phyloP scores from a whole-genome alignment of 106 monocot species.

The Ottelia alismoides region DNA sequence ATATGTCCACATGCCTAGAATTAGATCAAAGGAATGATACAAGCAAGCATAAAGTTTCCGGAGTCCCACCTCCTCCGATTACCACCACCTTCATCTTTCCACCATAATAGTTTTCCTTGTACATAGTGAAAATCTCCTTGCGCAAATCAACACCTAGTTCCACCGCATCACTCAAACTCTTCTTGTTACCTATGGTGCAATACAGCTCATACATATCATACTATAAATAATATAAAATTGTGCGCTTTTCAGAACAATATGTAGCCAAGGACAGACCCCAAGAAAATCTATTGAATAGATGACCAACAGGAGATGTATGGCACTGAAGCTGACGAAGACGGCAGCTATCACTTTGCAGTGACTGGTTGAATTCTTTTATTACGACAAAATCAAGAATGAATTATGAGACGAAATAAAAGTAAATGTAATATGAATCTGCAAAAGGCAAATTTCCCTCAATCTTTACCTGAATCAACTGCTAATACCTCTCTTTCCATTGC shows the following conservation, averaged over 20 bases:
- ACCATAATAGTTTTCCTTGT: constrained; percentile 67
- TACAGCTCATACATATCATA: no score
- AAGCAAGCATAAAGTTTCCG: no score
- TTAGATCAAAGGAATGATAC: no score
- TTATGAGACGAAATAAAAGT: not conserved
- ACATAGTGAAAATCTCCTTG: constrained; percentile 75
- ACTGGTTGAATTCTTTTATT: constrained; percentile 82
- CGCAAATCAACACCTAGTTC: constrained; percentile 81
- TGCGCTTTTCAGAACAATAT: not conserved
- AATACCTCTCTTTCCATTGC: constrained; percentile 96
- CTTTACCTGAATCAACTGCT: constrained; percentile 95
- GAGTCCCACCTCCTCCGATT: constrained; percentile 83
- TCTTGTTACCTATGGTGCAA: constrained; percentile 86
- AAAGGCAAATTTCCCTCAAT: not conserved
- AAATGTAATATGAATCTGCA: no score
- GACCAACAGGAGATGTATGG: constrained; percentile 55
- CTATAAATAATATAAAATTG: not conserved
- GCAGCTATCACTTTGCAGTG: constrained; percentile 85
- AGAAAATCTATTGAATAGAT: constrained; percentile 89
- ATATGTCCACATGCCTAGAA: no score
- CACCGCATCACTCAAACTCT: constrained; percentile 81
- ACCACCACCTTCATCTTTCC: constrained; percentile 93
- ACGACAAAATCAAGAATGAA: not conserved
- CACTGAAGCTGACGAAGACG: constrained; percentile 82
- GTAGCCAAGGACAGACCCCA: constrained; percentile 67